phyloP scores from a whole-genome alignment of 2,329 filamentous ascomycete genomes.

The Fusarium hainanense region DNA sequence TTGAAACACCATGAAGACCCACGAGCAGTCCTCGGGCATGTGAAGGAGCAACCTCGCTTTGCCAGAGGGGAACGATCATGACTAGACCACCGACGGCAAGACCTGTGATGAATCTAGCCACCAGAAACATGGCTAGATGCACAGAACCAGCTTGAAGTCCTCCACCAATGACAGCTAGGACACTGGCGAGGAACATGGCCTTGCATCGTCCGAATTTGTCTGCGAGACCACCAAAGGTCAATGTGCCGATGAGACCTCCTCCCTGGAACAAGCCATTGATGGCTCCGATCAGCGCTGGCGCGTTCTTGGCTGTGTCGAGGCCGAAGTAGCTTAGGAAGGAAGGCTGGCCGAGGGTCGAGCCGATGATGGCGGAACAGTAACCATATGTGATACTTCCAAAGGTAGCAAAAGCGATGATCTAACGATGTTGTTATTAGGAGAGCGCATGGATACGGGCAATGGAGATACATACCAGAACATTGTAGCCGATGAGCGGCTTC shows the following conservation, averaged over 20 bases:
- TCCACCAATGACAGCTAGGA: neutral
- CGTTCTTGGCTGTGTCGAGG: constrained; percentile 1
- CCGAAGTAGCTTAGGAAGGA: constrained; percentile 1
- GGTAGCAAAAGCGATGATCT: neutral
- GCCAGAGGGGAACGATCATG: neutral
- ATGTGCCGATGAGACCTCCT: neutral
- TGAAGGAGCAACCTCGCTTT: neutral
- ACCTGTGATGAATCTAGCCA: neutral
- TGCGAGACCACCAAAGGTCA: neutral
- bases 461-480: neutral
- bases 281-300: neutral
- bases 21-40: neutral
- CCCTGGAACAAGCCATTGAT: neutral
- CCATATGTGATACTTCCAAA: constrained; percentile 4
- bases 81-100: neutral
- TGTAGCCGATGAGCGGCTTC: neutral
- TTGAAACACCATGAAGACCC: neutral
- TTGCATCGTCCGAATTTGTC: neutral
- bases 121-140: neutral
- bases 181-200: neutral
- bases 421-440: rapidly evolving
- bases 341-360: neutral
- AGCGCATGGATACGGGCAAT: rapidly evolving
- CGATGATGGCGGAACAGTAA: constrained; percentile 3
- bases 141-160: neutral